A percentile compares a stretch with the other conserved stretches of the same genome.
Conservation (phyloP, 1,284 basidiomycete genomes). For the Ganoderma lingzhi region DNA sequence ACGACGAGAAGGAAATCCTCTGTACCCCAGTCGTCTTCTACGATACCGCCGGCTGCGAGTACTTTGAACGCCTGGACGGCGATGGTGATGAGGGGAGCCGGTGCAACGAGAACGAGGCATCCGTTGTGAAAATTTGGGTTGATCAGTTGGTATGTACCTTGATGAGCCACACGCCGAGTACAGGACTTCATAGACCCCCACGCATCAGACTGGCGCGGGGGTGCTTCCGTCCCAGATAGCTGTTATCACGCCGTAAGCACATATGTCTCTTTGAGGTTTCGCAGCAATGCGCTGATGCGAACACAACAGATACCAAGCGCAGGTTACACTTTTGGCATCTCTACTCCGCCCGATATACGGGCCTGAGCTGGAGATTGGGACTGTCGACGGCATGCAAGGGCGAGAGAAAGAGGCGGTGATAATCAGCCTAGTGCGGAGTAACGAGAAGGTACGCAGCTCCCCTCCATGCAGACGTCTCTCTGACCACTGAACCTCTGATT, state of each 20-base stretch:
- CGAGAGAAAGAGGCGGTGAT: slow-evolving; percentile 92
- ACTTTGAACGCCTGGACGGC: slow-evolving; percentile 80
- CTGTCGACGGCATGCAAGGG: slow-evolving; percentile 94
- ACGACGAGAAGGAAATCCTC: slow-evolving; percentile 76
- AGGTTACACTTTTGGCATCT: slow-evolving; percentile 83
- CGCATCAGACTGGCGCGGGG: slow-evolving; percentile 70
- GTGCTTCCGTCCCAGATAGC: slow-evolving; percentile 83
- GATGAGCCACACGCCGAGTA: not conserved
- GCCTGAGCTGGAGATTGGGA: slow-evolving; percentile 85
- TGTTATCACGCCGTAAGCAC: slow-evolving; percentile 85
- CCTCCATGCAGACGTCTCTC: not conserved
- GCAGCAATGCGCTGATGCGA: not conserved
- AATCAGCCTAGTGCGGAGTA: slow-evolving; percentile 89
- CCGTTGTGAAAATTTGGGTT: slow-evolving; percentile 85
- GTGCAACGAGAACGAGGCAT: slow-evolving; percentile 94
- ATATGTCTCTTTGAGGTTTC: not conserved
- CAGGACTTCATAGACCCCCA: not conserved
- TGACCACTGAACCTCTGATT: not conserved
- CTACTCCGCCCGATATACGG: slow-evolving; percentile 75
- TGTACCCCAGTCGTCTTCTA: slow-evolving; percentile 89
- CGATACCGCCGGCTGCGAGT: slow-evolving; percentile 94
- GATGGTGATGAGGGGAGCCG: slow-evolving; percentile 85
- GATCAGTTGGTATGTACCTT: slow-evolving; percentile 70
- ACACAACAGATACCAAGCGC: slow-evolving; percentile 78
- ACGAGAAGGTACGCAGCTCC: slow-evolving; percentile 64